phyloP scores from a whole-genome alignment of 1,139 yeast genomes.

The Scheffersomyces lignicola region DNA sequence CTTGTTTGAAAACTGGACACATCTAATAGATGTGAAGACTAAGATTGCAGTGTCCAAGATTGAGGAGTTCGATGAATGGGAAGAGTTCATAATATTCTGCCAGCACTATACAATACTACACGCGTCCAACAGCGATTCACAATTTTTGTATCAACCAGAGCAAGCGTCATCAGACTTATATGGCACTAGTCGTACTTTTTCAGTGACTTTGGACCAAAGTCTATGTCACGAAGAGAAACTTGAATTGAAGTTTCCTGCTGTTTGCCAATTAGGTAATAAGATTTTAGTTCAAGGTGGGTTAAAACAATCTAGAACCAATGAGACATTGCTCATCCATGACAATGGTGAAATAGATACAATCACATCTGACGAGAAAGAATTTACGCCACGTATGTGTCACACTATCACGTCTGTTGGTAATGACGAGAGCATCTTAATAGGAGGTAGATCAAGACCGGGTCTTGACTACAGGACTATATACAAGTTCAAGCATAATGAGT shows the following conservation, averaged over 20 bases:
- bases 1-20: slow-evolving; percentile 59
- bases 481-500: slow-evolving; percentile 17
- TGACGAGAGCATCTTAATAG: slow-evolving; percentile 44
- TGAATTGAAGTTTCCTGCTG: slow-evolving; percentile 52
- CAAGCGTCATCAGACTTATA: background rate
- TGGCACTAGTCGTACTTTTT: background rate
- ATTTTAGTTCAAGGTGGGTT: slow-evolving; percentile 57
- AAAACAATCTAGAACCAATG: slow-evolving; percentile 40
- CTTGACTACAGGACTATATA: slow-evolving; percentile 35
- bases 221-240: slow-evolving; percentile 13
- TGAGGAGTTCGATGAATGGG: slow-evolving; percentile 83
- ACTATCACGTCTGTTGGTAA: slow-evolving; percentile 37
- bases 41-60: slow-evolving; percentile 46
- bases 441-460: slow-evolving; percentile 71
- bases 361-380: too few relatives aligned
- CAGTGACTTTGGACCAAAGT: slow-evolving; percentile 9
- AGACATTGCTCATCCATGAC: slow-evolving; percentile 16
- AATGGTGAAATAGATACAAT: slow-evolving; percentile 6
- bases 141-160: background rate
- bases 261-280: slow-evolving; percentile 22
- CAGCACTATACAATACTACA: slow-evolving; percentile 75
- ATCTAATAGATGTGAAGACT: slow-evolving; percentile 36
- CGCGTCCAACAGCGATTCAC: slow-evolving; percentile 47
- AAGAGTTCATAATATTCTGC: slow-evolving; percentile 73
- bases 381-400: slow-evolving; percentile 63